phyloP scores from a whole-genome alignment of 2,329 filamentous ascomycete species.

The Pestalotiopsis sp. region DNA sequence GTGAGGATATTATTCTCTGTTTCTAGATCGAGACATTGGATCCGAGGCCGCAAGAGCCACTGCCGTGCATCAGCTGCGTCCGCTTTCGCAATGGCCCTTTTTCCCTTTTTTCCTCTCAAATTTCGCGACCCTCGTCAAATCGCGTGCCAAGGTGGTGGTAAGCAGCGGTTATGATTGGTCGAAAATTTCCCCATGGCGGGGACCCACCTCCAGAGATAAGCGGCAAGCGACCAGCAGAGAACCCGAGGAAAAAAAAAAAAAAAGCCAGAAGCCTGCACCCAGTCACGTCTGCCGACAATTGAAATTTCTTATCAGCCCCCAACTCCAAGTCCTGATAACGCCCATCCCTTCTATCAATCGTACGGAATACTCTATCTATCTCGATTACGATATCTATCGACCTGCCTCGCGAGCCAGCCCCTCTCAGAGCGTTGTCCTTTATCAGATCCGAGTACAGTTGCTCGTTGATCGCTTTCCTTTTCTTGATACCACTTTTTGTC shows the following conservation, averaged over 20 bases:
- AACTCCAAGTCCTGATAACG: conserved; percentile 7
- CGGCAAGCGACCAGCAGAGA: not conserved
- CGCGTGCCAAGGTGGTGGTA: conserved; percentile 4
- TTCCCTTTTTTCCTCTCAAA: not conserved
- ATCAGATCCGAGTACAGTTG: not conserved
- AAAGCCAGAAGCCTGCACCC: not conserved
- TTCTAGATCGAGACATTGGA: not conserved
- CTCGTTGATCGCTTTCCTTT: not conserved
- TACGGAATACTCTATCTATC: not conserved
- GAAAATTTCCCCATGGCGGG: conserved; percentile 8
- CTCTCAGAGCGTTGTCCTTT: not conserved
- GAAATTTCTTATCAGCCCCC: conserved; percentile 11
- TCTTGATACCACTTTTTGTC: not conserved
- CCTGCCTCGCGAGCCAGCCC: not conserved
- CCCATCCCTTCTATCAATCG: not conserved
- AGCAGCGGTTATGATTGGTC: not conserved
- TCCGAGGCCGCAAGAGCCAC: not conserved
- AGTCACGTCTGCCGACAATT: conserved; percentile 4
- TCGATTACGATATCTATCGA: not conserved
- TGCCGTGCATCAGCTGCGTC: not conserved
- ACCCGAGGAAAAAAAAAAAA: not conserved
- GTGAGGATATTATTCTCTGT: not conserved
- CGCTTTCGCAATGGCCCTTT: not conserved
- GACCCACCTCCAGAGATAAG: conserved; percentile 5
- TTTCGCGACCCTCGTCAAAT: not conserved